phyloP scores from a whole-genome alignment of 371 early-diverging fungal genomes.

The Apophysomyces ossiformis region DNA sequence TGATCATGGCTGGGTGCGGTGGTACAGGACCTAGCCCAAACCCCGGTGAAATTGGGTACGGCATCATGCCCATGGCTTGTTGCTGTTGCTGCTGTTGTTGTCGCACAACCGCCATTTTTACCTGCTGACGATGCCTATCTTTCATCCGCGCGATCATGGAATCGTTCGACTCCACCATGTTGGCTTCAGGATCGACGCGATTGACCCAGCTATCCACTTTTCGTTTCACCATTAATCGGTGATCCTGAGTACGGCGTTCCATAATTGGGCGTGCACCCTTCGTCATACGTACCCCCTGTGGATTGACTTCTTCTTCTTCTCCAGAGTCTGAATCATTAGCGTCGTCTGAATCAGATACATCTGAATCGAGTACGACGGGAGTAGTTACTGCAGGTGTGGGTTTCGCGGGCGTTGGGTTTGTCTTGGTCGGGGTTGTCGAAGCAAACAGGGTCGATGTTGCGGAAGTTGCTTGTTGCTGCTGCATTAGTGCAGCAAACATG shows the following conservation, averaged over 20 bases:
- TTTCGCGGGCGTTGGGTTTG: constrained; percentile 1
- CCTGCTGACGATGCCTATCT: constrained; percentile 47
- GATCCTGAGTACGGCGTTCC: constrained; percentile 44
- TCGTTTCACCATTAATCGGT: constrained; percentile 40
- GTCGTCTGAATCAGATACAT: constrained; percentile 44
- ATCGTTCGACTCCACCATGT: constrained; percentile 34
- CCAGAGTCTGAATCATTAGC: constrained; percentile 16
- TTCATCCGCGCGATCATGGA: constrained; percentile 49
- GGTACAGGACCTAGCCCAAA: constrained; percentile 17
- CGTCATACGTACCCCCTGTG: constrained; percentile 16
- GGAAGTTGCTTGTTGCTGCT: background rate
- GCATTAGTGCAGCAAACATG: constrained; percentile 8
- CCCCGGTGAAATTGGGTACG: constrained; percentile 12
- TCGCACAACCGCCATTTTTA: constrained; percentile 42
- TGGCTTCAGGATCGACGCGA: constrained; percentile 39
- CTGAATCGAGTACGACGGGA: constrained; percentile 44
- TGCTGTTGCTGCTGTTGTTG: constrained; percentile 33
- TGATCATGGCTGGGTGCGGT: constrained; percentile 32
- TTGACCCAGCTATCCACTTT: constrained; percentile 45
- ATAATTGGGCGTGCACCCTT: constrained; percentile 46
- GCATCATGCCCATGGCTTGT: constrained; percentile 15
- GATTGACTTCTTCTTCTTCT: constrained; percentile 20
- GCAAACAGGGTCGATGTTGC: background rate
- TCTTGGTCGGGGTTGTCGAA: constrained; percentile 4
- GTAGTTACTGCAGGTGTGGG: constrained; percentile 20